phyloP scores from a whole-genome alignment of 1,284 basidiomycete genomes.

The Heterobasidion parviporum region DNA sequence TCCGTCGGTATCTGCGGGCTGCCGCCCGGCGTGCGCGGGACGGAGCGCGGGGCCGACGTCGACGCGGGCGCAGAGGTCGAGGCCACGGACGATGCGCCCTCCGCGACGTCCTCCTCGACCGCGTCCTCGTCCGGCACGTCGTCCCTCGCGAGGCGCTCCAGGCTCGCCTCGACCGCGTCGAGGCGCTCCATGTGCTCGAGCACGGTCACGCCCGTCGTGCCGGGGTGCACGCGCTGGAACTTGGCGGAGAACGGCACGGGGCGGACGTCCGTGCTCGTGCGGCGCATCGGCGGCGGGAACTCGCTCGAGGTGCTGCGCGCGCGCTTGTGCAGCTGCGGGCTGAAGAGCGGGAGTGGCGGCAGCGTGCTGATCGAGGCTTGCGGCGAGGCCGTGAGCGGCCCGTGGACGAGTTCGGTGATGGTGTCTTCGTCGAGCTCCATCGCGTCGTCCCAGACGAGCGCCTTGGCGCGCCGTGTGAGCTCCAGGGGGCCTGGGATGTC shows the following conservation, averaged over 20 bases:
- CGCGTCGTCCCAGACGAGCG: constrained; percentile 80
- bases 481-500: constrained; percentile 63
- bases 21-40: constrained; percentile 15
- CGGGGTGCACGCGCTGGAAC: constrained; percentile 71
- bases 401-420: constrained; percentile 26
- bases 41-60: constrained; percentile 4
- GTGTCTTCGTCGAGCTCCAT: constrained; percentile 65
- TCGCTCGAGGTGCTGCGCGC: constrained; percentile 55
- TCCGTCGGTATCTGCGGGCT: neutral
- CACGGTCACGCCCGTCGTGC: constrained; percentile 74
- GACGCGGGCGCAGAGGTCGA: constrained; percentile 9
- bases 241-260: constrained; percentile 76
- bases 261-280: constrained; percentile 54
- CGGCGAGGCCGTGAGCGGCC: constrained; percentile 24
- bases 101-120: constrained; percentile 41
- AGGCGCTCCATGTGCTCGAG: constrained; percentile 75
- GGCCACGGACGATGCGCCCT: constrained; percentile 23
- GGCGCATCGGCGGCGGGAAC: constrained; percentile 65
- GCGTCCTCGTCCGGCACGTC: constrained; percentile 27
- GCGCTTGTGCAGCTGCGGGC: constrained; percentile 24
- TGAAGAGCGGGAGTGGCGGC: constrained; percentile 41
- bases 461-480: constrained; percentile 69
- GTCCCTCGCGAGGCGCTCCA: constrained; percentile 60
- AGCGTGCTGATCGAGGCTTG: constrained; percentile 49
- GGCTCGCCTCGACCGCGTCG: constrained; percentile 71